Base-by-base conservation (phyloP, 495 filamentous ascomycete species). In the Immersiella caudata region DNA sequence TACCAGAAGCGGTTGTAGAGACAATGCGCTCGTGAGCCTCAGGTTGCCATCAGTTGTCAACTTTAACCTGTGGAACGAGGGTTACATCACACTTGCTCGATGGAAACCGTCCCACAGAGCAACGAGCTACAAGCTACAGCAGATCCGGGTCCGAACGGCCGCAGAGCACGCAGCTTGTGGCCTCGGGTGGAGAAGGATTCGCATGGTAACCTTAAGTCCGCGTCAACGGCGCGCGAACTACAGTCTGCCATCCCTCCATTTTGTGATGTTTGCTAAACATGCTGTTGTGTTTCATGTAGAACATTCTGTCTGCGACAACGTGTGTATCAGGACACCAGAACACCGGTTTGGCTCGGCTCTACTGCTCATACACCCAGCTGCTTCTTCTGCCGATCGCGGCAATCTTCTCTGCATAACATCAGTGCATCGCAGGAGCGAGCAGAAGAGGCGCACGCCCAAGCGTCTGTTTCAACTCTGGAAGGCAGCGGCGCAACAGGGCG, bases 251-350 rank as follows among this genome's bases (percentile, higher is more conserved):
- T 46, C 40, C 40, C 40, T 46, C 40, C 6, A 14, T 46, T 2
- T 46, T 46, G 2, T 18, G 29, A 33, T 46, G 40, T 46, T 46
- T 46, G 40, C 40, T 46, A 22, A 21, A 60, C 16, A 35, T 62
- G 35, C 21, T 22, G 60, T 62, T 24, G 33, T 24, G 60, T 50
- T 61, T 22, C n/a, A 22, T 61, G 35, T 49, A 22, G n/a, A 49
- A 24, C 20, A 36, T 20, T 35, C 25, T 24, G 12, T 62, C 36
- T 62, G 60, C 36, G 60, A 62, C 60, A 62, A n/a, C 21, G 7
- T 16, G 35, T 50, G 60, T 62, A 62, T 62, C 60, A 62, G 50
- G 21, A 22, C 60, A 50, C 18, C 29, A 61, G n/a, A 33, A 57
- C 54, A 57, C 57, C 24, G 12, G 25, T 36, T 40, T 60, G 57